phyloP scores from a whole-genome alignment of 345 rosid species.

The Populus euphratica region DNA sequence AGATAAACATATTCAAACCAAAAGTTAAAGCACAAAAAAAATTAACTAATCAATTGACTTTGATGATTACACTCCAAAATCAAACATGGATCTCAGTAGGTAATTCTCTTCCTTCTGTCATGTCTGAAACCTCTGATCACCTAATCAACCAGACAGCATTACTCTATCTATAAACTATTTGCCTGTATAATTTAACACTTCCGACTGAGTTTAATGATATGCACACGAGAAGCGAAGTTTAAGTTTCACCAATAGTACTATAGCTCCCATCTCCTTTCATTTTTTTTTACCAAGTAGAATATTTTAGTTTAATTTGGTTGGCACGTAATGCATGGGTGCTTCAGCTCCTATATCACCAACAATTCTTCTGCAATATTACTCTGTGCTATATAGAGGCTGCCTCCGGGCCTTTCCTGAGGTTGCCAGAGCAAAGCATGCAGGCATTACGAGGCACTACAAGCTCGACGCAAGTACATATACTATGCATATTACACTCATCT shows the following conservation, averaged over 20 bases:
- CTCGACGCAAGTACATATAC: slow-evolving; percentile 40
- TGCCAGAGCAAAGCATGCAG: slow-evolving; percentile 27
- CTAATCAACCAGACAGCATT: slow-evolving; percentile 19
- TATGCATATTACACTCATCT: not conserved
- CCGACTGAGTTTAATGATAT: not conserved
- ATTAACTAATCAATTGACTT: slow-evolving; percentile 29
- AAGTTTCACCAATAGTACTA: not conserved
- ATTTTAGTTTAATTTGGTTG: no score
- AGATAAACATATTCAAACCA: not conserved
- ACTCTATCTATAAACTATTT: not conserved
- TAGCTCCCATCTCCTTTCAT: not conserved
- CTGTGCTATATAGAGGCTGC: slow-evolving; percentile 15
- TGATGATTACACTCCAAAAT: slow-evolving; percentile 34
- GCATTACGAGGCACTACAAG: slow-evolving; percentile 67
- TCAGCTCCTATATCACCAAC: slow-evolving; percentile 7
- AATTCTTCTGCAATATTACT: slow-evolving; percentile 14
- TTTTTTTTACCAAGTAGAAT: not conserved
- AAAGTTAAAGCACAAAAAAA: not conserved
- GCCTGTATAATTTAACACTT: slow-evolving; percentile 14
- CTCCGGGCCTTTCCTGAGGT: slow-evolving; percentile 30
- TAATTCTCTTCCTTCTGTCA: slow-evolving; percentile 15
- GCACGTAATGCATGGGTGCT: slow-evolving; percentile 17
- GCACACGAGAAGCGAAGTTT: not conserved
- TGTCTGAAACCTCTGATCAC: slow-evolving; percentile 3
- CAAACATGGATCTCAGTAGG: slow-evolving; percentile 31